Conservation (phyloP, 352 stramenopile genomes). For the Phytophthora podocarpi region DNA sequence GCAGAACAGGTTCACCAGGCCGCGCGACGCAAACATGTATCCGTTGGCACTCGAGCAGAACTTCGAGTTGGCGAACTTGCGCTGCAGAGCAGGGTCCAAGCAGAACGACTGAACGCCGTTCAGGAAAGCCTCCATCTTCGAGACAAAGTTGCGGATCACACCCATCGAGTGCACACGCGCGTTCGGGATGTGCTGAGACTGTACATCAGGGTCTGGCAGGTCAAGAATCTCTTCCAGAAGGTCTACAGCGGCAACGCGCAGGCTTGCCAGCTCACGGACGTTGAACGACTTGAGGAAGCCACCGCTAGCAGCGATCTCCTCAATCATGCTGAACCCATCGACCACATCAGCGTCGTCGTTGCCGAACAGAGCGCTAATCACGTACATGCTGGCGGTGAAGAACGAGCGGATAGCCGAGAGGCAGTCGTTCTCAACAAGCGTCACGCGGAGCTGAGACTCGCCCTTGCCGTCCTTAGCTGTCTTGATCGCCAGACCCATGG, state of each 20-base stretch:
- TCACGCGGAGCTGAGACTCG: constrained; percentile 79
- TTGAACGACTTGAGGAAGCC: constrained; percentile 85
- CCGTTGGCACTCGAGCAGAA: constrained; percentile 71
- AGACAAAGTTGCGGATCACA: constrained; percentile 89
- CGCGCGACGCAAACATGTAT: constrained; percentile 70
- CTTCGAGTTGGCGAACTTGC: constrained; percentile 82
- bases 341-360: constrained; percentile 83
- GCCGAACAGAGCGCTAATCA: constrained; percentile 71
- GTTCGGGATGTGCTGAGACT: constrained; percentile 70
- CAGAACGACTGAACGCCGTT: constrained; percentile 73
- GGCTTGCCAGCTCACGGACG: constrained; percentile 61
- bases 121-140: constrained; percentile 83
- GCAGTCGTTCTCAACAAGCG: constrained; percentile 82
- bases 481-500: constrained; percentile 70
- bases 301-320: constrained; percentile 65
- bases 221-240: constrained; percentile 84
- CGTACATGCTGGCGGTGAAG: constrained; percentile 82
- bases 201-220: constrained; percentile 74
- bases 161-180: constrained; percentile 77
- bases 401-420: constrained; percentile 83
- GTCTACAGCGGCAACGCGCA: constrained; percentile 70
- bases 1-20: constrained; percentile 74
- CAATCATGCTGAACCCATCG: constrained; percentile 79
- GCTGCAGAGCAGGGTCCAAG: constrained; percentile 57
- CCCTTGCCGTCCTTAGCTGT: constrained; percentile 78